Evolutionary conservation across 495 filamentous ascomycete species (phyloP).

Genomic region (Penicillium manginii): DNA sequence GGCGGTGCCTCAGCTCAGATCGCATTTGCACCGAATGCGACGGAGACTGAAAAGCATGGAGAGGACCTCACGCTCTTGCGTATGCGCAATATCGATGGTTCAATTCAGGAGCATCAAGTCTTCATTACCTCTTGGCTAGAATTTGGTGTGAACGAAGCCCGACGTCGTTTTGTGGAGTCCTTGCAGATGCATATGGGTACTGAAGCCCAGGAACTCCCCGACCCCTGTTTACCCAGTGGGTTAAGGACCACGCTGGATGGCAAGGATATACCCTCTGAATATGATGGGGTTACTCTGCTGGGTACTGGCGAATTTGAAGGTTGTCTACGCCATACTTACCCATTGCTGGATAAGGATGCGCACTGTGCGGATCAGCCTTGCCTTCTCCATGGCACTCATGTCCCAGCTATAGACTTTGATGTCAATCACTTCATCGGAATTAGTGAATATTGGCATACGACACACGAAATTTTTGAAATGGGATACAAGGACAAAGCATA

Average conservation of each 20-base stretch:
- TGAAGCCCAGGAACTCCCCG: slow-evolving; percentile 69
- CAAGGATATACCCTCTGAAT: slow-evolving; percentile 38
- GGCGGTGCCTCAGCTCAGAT: slow-evolving; percentile 97
- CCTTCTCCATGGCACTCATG: slow-evolving; percentile 84
- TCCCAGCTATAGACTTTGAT: slow-evolving; percentile 95
- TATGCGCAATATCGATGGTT: slow-evolving; percentile 79
- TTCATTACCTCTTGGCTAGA: slow-evolving; percentile 98
- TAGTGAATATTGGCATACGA: slow-evolving; percentile 99
- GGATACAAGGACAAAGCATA: slow-evolving; percentile 82
- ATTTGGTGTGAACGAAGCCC: slow-evolving; percentile 91
- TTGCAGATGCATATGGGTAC: slow-evolving; percentile 62
- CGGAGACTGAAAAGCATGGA: slow-evolving; percentile 86
- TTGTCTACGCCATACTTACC: slow-evolving; percentile 79
- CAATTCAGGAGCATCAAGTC: slow-evolving; percentile 75
- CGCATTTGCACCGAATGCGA: slow-evolving; percentile 93
- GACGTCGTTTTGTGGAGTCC: slow-evolving; percentile 75
- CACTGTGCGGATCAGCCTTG: slow-evolving; percentile 85
- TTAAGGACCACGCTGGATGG: slow-evolving; percentile 68
- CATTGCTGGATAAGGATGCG: slow-evolving; percentile 86
- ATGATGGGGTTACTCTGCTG: slow-evolving; percentile 57
- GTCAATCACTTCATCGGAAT: slow-evolving; percentile 98
- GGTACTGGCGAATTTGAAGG: slow-evolving; percentile 88
- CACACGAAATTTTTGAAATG: slow-evolving; percentile 88
- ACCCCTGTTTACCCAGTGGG: slow-evolving; percentile 87
- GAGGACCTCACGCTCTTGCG: slow-evolving; percentile 87